These are phyloP conservation scores for Populus hybrid DNA, from an alignment of 441 rosid genomes.

Conservation along the genomic window DNA sequence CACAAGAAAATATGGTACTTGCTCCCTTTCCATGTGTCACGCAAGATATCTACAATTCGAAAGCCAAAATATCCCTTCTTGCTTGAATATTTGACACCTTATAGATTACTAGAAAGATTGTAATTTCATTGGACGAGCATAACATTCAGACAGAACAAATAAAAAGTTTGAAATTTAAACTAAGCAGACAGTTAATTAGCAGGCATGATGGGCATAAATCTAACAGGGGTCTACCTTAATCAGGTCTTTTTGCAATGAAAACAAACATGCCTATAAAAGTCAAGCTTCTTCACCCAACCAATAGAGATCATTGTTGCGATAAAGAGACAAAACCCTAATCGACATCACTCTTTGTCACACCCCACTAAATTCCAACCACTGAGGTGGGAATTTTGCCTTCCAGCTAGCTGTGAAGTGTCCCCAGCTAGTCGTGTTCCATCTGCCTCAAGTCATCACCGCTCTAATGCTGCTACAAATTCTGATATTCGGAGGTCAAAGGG, in stretches of 20 bases:
- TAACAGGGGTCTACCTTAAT: conserved; percentile 22
- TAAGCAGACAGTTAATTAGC: neutral
- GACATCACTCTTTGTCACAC: conserved; percentile 11
- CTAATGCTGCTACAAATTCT: neutral
- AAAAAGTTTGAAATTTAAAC: conserved; percentile 26
- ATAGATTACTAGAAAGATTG: neutral
- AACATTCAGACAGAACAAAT: neutral
- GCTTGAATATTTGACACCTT: too few relatives aligned
- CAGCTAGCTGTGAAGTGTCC: conserved; percentile 24
- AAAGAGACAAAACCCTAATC: conserved; percentile 26
- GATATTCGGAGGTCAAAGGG: neutral
- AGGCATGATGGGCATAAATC: conserved; percentile 1
- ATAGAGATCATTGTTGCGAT: neutral
- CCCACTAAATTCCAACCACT: conserved; percentile 22
- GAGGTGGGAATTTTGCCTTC: conserved; percentile 24
- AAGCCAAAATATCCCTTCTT: neutral
- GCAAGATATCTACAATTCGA: neutral
- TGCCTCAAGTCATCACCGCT: conserved; percentile 9
- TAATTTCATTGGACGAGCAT: neutral
- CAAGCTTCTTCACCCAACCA: conserved; percentile 29
- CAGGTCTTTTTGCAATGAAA: conserved; percentile 6
- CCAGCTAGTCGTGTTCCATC: neutral
- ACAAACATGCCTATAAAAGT: conserved; percentile 7
- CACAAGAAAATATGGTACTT: neutral
- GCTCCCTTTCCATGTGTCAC: neutral